phyloP scores from a whole-genome alignment of 106 monocot genomes.

The Iris macrosiphon region DNA sequence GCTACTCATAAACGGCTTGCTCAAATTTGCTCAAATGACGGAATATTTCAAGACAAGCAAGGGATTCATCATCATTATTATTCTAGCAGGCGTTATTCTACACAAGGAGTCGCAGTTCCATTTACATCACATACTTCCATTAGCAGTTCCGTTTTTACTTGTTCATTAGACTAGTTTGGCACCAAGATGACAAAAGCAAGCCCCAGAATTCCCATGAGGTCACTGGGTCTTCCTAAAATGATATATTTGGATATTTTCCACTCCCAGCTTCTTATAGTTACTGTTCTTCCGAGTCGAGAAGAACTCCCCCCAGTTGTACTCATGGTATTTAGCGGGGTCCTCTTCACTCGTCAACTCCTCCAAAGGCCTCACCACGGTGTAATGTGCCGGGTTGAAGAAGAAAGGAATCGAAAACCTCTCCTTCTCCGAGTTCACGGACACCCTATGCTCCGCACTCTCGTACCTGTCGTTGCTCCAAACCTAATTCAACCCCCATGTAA shows the following conservation, averaged over 20 bases:
- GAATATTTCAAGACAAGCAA: too few relatives aligned
- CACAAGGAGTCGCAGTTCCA: too few relatives aligned
- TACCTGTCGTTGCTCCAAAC: conserved; percentile 78
- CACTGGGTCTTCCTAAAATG: conserved; percentile 58
- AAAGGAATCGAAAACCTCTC: conserved; percentile 64
- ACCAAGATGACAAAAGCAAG: too few relatives aligned
- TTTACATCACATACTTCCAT: too few relatives aligned
- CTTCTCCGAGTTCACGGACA: conserved; percentile 45
- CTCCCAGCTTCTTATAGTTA: conserved; percentile 51
- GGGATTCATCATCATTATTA: too few relatives aligned
- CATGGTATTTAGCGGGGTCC: conserved; percentile 37
- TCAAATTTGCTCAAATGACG: too few relatives aligned
- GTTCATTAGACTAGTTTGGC: too few relatives aligned
- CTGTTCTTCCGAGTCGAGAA: conserved; percentile 26
- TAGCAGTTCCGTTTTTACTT: too few relatives aligned
- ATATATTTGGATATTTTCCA: conserved; percentile 56
- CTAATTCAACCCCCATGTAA: too few relatives aligned
- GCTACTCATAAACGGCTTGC: too few relatives aligned
- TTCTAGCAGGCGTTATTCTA: too few relatives aligned
- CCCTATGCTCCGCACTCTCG: conserved; percentile 66
- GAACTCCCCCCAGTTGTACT: conserved; percentile 53
- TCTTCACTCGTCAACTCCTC: conserved; percentile 40
- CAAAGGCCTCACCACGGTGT: conserved; percentile 32
- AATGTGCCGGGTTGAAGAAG: conserved; percentile 50
- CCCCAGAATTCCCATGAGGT: too few relatives aligned